These are phyloP conservation scores for Hymenoscyphus albidus DNA, from an alignment of 2,329 filamentous ascomycete genomes.

Conservation along the genomic window DNA sequence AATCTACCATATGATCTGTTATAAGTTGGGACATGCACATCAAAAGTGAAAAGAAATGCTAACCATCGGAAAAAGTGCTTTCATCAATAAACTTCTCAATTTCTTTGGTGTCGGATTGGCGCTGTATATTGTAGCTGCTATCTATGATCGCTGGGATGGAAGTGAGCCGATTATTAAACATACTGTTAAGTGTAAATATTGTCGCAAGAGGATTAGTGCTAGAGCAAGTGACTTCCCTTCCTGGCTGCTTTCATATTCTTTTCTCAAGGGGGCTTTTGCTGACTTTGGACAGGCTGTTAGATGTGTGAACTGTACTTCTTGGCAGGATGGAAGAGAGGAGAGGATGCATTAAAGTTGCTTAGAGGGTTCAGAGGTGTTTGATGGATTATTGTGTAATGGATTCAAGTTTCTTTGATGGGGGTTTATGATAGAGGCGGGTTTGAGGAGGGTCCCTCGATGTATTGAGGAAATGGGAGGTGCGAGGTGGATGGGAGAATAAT, in stretches of 20 bases:
- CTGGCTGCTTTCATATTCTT: background rate
- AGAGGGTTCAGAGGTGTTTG: background rate
- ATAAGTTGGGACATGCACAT: background rate
- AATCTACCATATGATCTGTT: background rate
- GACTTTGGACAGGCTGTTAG: constrained; percentile 39
- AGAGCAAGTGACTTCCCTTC: constrained; percentile 45
- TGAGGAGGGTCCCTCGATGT: too few relatives aligned
- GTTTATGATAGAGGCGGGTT: too few relatives aligned
- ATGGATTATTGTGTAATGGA: background rate
- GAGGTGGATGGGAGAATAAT: too few relatives aligned
- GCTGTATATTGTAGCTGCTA: constrained; percentile 59
- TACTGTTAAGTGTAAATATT: constrained; percentile 65
- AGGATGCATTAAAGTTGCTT: background rate
- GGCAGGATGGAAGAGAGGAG: constrained; percentile 54
- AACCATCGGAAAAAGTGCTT: constrained; percentile 41
- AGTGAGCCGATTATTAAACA: constrained; percentile 68
- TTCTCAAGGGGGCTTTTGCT: background rate
- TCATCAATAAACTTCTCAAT: constrained; percentile 61
- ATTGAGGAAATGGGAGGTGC: too few relatives aligned
- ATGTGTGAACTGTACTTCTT: constrained; percentile 55
- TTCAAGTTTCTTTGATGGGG: background rate
- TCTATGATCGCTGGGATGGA: constrained; percentile 53
- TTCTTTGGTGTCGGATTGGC: constrained; percentile 63
- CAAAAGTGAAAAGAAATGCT: too few relatives aligned
- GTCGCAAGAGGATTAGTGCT: constrained; percentile 58